Conservation (phyloP, 2,329 filamentous ascomycete genomes). For the Trichophyton verrucosum region DNA sequence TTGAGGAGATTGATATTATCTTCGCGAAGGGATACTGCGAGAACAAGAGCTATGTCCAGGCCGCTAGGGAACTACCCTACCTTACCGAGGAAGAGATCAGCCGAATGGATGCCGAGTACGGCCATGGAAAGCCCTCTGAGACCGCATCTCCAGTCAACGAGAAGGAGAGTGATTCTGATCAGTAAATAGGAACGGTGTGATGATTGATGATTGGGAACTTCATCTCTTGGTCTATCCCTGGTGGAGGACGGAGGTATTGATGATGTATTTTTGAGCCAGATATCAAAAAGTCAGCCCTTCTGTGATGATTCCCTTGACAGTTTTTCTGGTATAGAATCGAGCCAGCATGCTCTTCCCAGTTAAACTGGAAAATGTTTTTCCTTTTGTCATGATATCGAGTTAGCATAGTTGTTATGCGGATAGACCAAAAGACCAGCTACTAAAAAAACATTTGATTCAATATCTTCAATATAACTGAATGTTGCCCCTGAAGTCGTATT, state of each 20-base stretch:
- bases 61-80: conserved; percentile 5
- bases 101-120: not conserved
- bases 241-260: not conserved
- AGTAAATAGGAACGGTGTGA: not conserved
- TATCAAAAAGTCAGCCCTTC: not conserved
- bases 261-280: not conserved
- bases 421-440: not conserved
- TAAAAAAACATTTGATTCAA: not conserved
- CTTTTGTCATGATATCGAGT: not conserved
- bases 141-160: not conserved
- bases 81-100: conserved; percentile 5
- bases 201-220: not conserved
- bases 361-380: not conserved
- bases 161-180: not conserved
- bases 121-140: not conserved
- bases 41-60: conserved; percentile 4
- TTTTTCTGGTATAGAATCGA: not conserved
- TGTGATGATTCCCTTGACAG: not conserved
- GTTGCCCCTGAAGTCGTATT: not conserved
- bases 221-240: not conserved
- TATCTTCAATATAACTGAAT: not conserved
- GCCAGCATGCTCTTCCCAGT: not conserved
- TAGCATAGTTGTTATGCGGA: not conserved
- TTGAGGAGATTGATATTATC: conserved; percentile 22
- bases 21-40: conserved; percentile 20